phyloP scores from a whole-genome alignment of 768 basidiomycete species.

The Suillus occidentalis region DNA sequence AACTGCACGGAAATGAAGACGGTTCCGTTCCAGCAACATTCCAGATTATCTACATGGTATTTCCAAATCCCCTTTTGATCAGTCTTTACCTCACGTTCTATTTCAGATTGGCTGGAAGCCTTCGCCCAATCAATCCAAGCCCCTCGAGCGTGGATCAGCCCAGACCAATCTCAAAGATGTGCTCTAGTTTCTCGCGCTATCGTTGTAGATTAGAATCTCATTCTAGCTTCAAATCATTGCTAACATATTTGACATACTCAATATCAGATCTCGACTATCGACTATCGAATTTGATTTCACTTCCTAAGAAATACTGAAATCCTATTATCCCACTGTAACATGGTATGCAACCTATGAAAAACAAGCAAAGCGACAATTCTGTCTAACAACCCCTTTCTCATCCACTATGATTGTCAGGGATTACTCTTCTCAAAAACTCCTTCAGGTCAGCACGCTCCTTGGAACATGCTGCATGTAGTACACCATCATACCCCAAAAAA shows the following conservation, averaged over 20 bases:
- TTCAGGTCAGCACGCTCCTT: slow-evolving; percentile 72
- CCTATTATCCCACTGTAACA: background rate
- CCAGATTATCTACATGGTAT: slow-evolving; percentile 91
- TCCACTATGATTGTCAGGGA: slow-evolving; percentile 35
- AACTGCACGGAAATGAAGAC: slow-evolving; percentile 81
- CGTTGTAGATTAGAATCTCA: background rate
- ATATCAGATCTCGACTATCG: background rate
- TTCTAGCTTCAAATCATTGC: background rate
- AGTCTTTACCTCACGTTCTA: background rate
- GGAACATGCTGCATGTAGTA: slow-evolving; percentile 64
- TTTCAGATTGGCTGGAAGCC: slow-evolving; percentile 84
- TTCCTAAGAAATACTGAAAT: background rate
- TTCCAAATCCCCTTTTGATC: slow-evolving; percentile 15
- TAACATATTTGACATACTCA: background rate
- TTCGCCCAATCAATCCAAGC: slow-evolving; percentile 60
- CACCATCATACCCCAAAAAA: slow-evolving; percentile 65
- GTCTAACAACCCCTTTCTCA: background rate
- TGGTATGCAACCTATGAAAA: slow-evolving; percentile 1
- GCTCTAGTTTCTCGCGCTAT: slow-evolving; percentile 32
- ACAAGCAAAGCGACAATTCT: background rate
- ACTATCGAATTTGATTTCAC: background rate
- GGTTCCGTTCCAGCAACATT: slow-evolving; percentile 92
- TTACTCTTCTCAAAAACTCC: slow-evolving; percentile 63
- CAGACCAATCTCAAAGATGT: slow-evolving; percentile 63
- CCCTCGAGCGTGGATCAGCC: slow-evolving; percentile 63